Evolutionary conservation across 148 eudicot species (phyloP).

Genomic region (Arctostaphylos glauca): DNA sequence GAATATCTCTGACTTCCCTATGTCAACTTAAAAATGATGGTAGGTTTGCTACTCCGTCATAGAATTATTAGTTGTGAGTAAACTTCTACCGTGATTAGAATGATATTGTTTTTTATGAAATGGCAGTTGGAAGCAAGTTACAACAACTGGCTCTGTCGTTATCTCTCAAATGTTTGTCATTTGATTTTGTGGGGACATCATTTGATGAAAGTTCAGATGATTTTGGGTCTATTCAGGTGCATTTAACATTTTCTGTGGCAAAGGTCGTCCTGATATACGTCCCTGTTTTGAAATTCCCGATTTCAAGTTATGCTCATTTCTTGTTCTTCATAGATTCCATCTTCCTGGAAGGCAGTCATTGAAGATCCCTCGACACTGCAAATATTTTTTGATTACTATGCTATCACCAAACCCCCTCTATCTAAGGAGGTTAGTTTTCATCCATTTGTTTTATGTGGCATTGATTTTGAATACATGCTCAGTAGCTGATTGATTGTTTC

Average conservation of each 20-base stretch:
- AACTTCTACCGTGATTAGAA: background rate
- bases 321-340: constrained; percentile 54
- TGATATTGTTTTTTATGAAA: constrained; percentile 12
- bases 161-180: constrained; percentile 80
- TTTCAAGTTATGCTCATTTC: background rate
- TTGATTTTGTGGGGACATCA: constrained; percentile 89
- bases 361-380: constrained; percentile 84
- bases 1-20: constrained; percentile 76
- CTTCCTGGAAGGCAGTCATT: constrained; percentile 75
- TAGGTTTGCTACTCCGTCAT: constrained; percentile 27
- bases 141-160: constrained; percentile 89
- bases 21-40: constrained; percentile 78
- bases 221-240: constrained; percentile 88
- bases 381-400: constrained; percentile 87
- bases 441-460: constrained; percentile 10
- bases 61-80: background rate
- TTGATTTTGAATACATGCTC: background rate
- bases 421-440: constrained; percentile 79
- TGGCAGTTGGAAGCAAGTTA: constrained; percentile 63
- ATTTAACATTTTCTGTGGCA: constrained; percentile 9
- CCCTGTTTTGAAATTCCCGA: background rate
- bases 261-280: background rate
- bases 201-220: constrained; percentile 96
- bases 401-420: constrained; percentile 69
- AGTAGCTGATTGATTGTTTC: background rate